phyloP scores from a whole-genome alignment of 2,329 filamentous ascomycete genomes.

The Cladosporium sp. region DNA sequence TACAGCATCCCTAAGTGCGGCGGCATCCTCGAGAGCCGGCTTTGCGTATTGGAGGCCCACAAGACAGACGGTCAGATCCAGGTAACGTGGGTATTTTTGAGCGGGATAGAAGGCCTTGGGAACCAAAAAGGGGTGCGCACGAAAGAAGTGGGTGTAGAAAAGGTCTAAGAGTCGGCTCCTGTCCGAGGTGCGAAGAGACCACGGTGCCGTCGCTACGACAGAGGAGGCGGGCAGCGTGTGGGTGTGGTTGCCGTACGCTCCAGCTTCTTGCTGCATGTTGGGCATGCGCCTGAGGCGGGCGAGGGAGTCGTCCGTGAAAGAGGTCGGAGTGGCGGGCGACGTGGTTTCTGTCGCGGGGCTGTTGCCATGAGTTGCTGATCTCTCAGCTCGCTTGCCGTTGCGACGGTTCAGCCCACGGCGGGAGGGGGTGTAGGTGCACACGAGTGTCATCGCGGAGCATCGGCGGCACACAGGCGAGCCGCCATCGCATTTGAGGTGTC shows the following conservation, averaged over 20 bases:
- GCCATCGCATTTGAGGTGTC: slow-evolving; percentile 74
- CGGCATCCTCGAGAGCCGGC: slow-evolving; percentile 30
- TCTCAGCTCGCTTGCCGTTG: neutral
- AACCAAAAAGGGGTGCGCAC: slow-evolving; percentile 51
- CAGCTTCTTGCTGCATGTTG: neutral
- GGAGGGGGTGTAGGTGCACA: slow-evolving; percentile 68
- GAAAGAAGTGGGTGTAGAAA: slow-evolving; percentile 52
- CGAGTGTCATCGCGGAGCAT: slow-evolving; percentile 52
- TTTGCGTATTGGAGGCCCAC: slow-evolving; percentile 49
- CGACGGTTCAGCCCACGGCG: slow-evolving; percentile 66
- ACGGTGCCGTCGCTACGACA: neutral
- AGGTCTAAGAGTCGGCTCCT: slow-evolving; percentile 42
- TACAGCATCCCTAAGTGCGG: neutral
- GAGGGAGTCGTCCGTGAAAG: neutral
- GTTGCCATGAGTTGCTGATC: neutral
- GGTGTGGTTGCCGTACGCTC: neutral
- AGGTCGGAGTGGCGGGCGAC: neutral
- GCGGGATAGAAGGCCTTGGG: slow-evolving; percentile 38
- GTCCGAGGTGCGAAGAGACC: slow-evolving; percentile 17
- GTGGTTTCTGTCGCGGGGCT: neutral
- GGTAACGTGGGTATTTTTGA: slow-evolving; percentile 39
- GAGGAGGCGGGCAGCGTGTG: slow-evolving; percentile 27
- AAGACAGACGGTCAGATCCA: slow-evolving; percentile 52
- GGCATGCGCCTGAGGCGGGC: neutral
- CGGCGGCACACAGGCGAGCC: slow-evolving; percentile 61